A percentile compares a stretch with the other conserved stretches of the same genome.
Conservation (phyloP, 2,329 filamentous ascomycete species). For the Fusarium lyarnte region DNA sequence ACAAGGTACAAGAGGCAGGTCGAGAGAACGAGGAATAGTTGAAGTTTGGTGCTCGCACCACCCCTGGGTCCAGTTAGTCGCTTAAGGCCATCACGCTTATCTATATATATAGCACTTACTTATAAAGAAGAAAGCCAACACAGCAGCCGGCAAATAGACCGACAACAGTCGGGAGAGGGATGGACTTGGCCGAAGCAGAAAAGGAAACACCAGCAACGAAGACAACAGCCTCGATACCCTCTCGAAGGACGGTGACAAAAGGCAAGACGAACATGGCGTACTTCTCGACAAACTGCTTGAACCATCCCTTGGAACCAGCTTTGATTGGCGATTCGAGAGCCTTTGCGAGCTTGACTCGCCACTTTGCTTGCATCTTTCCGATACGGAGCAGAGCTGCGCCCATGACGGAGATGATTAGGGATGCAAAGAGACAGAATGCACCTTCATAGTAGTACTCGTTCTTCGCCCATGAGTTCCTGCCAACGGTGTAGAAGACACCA, state of each 20-base stretch:
- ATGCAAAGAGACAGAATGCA: constrained; percentile 77
- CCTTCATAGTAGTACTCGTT: constrained; percentile 85
- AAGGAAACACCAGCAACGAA: constrained; percentile 88
- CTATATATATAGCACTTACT: constrained; percentile 59
- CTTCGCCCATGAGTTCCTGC: constrained; percentile 71
- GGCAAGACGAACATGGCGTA: constrained; percentile 89
- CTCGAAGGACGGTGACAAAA: constrained; percentile 86
- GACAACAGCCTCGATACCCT: constrained; percentile 86
- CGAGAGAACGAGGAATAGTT: constrained; percentile 82
- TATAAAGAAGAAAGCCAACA: constrained; percentile 81
- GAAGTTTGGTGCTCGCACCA: constrained; percentile 57
- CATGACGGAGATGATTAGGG: constrained; percentile 83
- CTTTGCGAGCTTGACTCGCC: constrained; percentile 82
- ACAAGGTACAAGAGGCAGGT: constrained; percentile 88
- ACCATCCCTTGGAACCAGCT: constrained; percentile 53
- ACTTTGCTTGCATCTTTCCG: constrained; percentile 86
- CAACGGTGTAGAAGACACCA: constrained; percentile 75
- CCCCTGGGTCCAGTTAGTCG: constrained; percentile 45
- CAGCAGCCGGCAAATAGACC: constrained; percentile 73
- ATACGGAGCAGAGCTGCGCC: constrained; percentile 83
- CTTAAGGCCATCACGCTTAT: too few relatives aligned
- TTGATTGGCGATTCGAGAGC: constrained; percentile 66
- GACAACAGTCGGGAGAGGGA: constrained; percentile 79
- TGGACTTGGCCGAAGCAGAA: constrained; percentile 75
- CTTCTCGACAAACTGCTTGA: constrained; percentile 76